Conservation (phyloP, 2,329 filamentous ascomycete species). For the Verticillium nonalfalfae region DNA sequence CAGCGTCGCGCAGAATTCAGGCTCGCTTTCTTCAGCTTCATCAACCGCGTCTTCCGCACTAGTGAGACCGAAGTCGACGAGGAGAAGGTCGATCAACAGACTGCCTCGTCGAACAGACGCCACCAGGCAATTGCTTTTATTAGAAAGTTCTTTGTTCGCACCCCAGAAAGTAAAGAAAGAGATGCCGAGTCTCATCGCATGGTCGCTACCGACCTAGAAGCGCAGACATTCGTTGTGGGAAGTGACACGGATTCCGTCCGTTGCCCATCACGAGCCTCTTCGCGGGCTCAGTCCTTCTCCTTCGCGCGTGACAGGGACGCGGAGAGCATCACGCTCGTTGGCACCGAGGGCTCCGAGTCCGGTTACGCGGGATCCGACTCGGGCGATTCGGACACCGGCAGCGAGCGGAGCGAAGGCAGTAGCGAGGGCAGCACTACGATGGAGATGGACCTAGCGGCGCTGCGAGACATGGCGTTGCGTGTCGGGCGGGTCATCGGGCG, state of each 20-base stretch:
- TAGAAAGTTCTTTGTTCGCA: neutral
- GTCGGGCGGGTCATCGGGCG: neutral
- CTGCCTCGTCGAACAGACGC: neutral
- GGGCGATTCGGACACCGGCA: neutral
- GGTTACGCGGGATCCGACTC: neutral
- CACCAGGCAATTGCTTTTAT: neutral
- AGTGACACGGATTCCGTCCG: neutral
- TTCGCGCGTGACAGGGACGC: neutral
- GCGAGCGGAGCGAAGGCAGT: neutral
- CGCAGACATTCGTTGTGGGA: neutral
- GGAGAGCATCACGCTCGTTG: slow-evolving; percentile 2
- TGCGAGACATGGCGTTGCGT: neutral
- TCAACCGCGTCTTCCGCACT: neutral
- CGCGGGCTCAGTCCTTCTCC: neutral
- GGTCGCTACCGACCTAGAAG: neutral
- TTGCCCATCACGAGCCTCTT: neutral
- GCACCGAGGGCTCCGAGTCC: neutral
- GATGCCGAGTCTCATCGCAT: neutral
- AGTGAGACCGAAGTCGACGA: neutral
- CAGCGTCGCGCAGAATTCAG: neutral
- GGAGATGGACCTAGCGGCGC: slow-evolving; percentile 1
- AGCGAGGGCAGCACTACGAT: neutral
- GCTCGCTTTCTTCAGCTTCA: neutral
- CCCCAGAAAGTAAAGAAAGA: neutral
- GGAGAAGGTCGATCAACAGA: neutral